Base-by-base conservation (phyloP, 192 early-diverging fungal species). In the Backusella liffmaniae region DNA sequence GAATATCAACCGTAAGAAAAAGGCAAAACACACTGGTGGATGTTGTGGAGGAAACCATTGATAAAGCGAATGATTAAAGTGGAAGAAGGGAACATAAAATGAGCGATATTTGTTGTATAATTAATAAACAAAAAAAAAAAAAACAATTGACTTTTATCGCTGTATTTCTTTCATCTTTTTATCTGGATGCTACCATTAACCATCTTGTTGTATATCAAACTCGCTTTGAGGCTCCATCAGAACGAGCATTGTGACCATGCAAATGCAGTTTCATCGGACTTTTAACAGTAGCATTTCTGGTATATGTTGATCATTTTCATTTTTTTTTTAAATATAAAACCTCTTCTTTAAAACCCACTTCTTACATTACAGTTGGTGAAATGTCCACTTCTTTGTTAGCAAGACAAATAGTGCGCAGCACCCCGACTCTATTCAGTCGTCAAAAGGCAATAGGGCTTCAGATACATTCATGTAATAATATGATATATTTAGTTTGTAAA, bases 21-120 rank as follows among this genome's bases (percentile, higher is more conserved):
- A 73, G 37, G 56, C 74, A 67, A 23, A 41, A n/a, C 53, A 70
- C 23, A 16, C 71, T 21, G n/a, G 34, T 42, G 49, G 44, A 37
- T 76, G 75, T 15, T 76, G 75, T 65, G 75, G 75, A 34, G 75
- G 68, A 70, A 68, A 76, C 5, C 67, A 69, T 37, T 69, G 10
- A 41, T 9, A 36, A 29, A 62, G 9, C 26, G 46, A 49, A 16
- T 44, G 3, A 13, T 42, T 41, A 42, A 42, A 42, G 36, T 36
- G 36, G 36, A 36, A 37, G 32, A 37, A 6, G 36, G 36, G 9
- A 37, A 37, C 10, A 7, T 10, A 39, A 39, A 10, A 39, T 39
- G 37, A 39, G 37, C 37, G 37, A 39, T 10, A 39, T 37, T 1
- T 39, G 9, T 39, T 39, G 37, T 39, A 39, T 0, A 12, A 39